These are phyloP conservation scores for Suillus luteus DNA, from an alignment of 768 basidiomycete species.

Conservation along the genomic window DNA sequence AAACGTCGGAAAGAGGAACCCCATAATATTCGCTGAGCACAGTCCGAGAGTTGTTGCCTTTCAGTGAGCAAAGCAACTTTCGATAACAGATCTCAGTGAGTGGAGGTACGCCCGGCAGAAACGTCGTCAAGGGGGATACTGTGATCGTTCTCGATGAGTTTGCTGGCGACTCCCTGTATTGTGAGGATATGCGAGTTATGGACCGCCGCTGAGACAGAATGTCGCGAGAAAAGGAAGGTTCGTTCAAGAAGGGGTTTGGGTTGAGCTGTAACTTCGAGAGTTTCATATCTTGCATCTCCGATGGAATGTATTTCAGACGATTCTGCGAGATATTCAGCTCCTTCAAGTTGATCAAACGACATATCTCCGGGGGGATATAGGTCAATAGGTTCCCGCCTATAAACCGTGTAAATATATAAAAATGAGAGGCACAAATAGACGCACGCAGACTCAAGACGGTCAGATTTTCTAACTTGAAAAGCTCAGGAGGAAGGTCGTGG, in stretches of 20 bases:
- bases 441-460: conserved; percentile 65
- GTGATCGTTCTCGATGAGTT: conserved; percentile 14
- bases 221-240: conserved; percentile 27
- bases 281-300: conserved; percentile 63
- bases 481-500: conserved; percentile 50
- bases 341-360: conserved; percentile 49
- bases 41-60: conserved; percentile 11
- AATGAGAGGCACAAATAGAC: conserved; percentile 27
- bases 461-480: conserved; percentile 58
- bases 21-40: conserved; percentile 29
- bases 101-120: conserved; percentile 27
- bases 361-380: conserved; percentile 65
- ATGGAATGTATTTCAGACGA: conserved; percentile 57
- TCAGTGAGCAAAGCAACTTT: conserved; percentile 34
- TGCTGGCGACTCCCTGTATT: conserved; percentile 12
- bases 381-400: conserved; percentile 59
- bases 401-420: conserved; percentile 1
- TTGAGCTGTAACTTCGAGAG: conserved; percentile 48
- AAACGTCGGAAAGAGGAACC: conserved; percentile 34
- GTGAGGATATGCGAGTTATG: conserved; percentile 14
- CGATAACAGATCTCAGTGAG: conserved; percentile 43
- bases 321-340: conserved; percentile 67
- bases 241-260: conserved; percentile 60
- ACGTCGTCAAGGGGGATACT: conserved; percentile 23
- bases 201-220: conserved; percentile 18